Conservation (phyloP, 768 basidiomycete species). For the Baorangia bicolor region DNA sequence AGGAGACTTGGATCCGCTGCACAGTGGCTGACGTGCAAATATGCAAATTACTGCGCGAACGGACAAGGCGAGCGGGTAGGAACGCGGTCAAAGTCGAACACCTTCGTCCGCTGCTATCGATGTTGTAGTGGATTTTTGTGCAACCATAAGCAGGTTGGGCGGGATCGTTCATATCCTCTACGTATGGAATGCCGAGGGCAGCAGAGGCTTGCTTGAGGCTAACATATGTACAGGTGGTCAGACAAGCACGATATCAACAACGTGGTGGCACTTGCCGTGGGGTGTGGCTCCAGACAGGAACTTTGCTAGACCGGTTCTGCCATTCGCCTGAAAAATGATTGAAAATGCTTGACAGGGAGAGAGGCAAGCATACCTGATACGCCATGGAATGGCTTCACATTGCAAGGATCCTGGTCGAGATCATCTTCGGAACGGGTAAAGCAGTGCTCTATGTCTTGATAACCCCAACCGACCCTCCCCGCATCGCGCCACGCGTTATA, state of each 20-base stretch:
- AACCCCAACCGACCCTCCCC: background rate
- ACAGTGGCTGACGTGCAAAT: background rate
- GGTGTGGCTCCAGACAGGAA: background rate
- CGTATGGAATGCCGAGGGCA: background rate
- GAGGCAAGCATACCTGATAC: background rate
- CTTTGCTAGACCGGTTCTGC: background rate
- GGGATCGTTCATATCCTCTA: background rate
- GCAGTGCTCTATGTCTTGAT: background rate
- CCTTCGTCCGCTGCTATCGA: background rate
- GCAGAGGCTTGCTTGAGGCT: background rate
- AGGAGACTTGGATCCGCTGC: background rate
- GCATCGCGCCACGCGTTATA: background rate
- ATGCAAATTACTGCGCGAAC: background rate
- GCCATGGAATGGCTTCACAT: background rate
- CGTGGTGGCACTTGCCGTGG: background rate
- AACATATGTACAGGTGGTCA: no score
- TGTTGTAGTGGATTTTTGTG: background rate
- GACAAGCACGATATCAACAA: background rate
- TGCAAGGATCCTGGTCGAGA: background rate
- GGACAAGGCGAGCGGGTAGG: background rate
- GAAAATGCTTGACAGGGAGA: background rate
- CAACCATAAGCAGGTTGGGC: background rate
- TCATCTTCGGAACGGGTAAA: background rate
- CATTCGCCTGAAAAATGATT: background rate
- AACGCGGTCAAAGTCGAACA: background rate